Evolutionary conservation across 1,284 basidiomycete species (phyloP).

Genomic region (Macrocystidia cucumis): DNA sequence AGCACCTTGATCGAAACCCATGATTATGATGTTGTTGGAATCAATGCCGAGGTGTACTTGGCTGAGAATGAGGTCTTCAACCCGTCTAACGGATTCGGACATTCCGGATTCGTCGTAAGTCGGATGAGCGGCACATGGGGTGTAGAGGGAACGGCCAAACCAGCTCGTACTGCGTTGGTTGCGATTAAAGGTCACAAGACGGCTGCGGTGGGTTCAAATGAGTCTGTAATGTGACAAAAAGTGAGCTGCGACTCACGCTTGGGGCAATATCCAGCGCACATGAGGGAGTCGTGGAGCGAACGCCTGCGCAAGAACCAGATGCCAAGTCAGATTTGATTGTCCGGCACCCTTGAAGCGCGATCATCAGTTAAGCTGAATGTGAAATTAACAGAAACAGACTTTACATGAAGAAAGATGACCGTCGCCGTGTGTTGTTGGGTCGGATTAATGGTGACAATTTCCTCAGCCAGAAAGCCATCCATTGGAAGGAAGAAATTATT

Average conservation of each 20-base stretch:
- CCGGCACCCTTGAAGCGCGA: slow-evolving; percentile 28
- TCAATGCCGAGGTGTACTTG: slow-evolving; percentile 29
- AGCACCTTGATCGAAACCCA: slow-evolving; percentile 39
- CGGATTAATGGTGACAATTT: slow-evolving; percentile 7
- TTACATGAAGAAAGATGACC: slow-evolving; percentile 14
- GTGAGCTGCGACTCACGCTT: slow-evolving; percentile 25
- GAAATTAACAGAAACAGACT: background rate
- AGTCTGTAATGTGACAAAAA: slow-evolving; percentile 5
- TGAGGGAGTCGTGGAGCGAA: slow-evolving; percentile 27
- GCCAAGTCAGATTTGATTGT: slow-evolving; percentile 28
- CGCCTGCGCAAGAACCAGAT: slow-evolving; percentile 19
- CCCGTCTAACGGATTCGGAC: slow-evolving; percentile 24
- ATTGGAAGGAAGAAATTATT: too few relatives aligned
- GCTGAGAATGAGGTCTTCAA: slow-evolving; percentile 30
- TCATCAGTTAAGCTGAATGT: slow-evolving; percentile 1
- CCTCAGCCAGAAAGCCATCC: too few relatives aligned
- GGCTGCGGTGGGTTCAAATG: slow-evolving; percentile 13
- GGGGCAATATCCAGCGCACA: slow-evolving; percentile 34
- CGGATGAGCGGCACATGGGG: slow-evolving; percentile 28
- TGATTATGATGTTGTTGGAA: slow-evolving; percentile 28
- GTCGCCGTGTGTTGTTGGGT: slow-evolving; percentile 10
- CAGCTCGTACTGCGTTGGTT: slow-evolving; percentile 30
- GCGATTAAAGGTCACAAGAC: slow-evolving; percentile 23
- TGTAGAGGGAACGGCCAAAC: slow-evolving; percentile 34
- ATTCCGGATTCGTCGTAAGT: slow-evolving; percentile 30